Base-by-base conservation (phyloP, 1,139 yeast genomes). In the Taiozyma onychis region DNA sequence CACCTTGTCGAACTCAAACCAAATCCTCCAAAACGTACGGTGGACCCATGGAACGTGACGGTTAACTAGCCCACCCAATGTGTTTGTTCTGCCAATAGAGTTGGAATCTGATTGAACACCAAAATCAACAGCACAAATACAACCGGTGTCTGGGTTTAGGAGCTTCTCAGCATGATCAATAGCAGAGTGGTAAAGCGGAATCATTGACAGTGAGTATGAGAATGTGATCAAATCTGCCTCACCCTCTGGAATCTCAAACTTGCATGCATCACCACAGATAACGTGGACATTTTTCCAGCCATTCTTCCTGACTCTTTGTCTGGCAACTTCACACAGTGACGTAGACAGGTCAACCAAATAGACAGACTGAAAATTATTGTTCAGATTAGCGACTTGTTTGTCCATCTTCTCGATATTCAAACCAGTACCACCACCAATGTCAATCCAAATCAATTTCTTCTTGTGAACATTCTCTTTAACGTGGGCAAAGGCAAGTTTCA, bases 381-480 rank as follows among this genome's bases (percentile, higher is more conserved):
- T 55, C 43, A 76, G 61, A 43, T 82, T 68, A 6, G 83, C 77
- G 50, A 77, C 69, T 44, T 80, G 68, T 47, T 71, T 65, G 64
- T 84, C 73, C 95, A 87, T 87, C 59, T 76, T 76, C 66, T 87
- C 95, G 60, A 87, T 83, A 67, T 87, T 87, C 67, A 84, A 75
- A 46, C 95, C 96, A 6, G 95, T 86, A 28, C 95, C 95, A 43
- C 95, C 95, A 48, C 95, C 95, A 63, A 86, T 76, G 65, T 87
- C 96, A 49, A 87, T 76, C 96, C 96, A 87, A 44, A 86, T 83
- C 48, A 85, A 69, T 50, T 76, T 76, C 48, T 68, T 67, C 48
- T 66, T 64, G 47, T 66, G 66, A 16, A 57, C 53, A 39, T 52
- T 51, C 14, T 56, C 52, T 45, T 48, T 49, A 48, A 83, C 69